phyloP scores from a whole-genome alignment of 768 basidiomycete genomes.

The Leccinellum albellum region DNA sequence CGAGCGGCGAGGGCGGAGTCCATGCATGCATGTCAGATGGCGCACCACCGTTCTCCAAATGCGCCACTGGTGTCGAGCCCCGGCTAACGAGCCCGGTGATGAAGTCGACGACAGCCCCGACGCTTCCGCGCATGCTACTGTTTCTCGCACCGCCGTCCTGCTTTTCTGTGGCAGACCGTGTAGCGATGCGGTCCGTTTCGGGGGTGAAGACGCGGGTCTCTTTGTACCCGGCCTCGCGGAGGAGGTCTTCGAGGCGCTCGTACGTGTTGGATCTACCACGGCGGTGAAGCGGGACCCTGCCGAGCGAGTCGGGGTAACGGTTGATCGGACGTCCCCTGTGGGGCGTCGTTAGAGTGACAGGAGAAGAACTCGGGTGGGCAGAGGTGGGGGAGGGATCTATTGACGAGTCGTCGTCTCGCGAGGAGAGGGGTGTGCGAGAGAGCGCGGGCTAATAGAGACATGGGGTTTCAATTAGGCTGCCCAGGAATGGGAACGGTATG shows the following conservation, averaged over 20 bases:
- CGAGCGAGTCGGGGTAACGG: constrained; percentile 57
- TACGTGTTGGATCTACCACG: constrained; percentile 79
- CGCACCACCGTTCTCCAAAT: constrained; percentile 4
- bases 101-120: constrained; percentile 60
- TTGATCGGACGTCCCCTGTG: constrained; percentile 37
- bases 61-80: constrained; percentile 7
- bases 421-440: constrained; percentile 5
- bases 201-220: constrained; percentile 90
- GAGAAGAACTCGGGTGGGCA: background rate
- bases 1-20: constrained; percentile 28
- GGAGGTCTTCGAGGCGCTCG: constrained; percentile 79
- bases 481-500: background rate
- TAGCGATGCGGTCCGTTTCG: constrained; percentile 57
- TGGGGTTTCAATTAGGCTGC: constrained; percentile 11
- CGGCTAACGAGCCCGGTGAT: constrained; percentile 54
- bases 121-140: constrained; percentile 39
- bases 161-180: constrained; percentile 22
- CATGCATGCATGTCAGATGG: constrained; percentile 8
- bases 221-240: constrained; percentile 87
- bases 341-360: constrained; percentile 44
- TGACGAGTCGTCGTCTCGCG: constrained; percentile 9
- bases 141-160: constrained; percentile 29
- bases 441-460: constrained; percentile 7
- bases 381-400: constrained; percentile 8
- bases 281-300: constrained; percentile 71